Percentiles rank a stretch among this genome's conserved stretches.
These are phyloP conservation scores for Rhamnella rubrinervis DNA, from an alignment of 331 rosid species.

Conservation along the genomic window DNA sequence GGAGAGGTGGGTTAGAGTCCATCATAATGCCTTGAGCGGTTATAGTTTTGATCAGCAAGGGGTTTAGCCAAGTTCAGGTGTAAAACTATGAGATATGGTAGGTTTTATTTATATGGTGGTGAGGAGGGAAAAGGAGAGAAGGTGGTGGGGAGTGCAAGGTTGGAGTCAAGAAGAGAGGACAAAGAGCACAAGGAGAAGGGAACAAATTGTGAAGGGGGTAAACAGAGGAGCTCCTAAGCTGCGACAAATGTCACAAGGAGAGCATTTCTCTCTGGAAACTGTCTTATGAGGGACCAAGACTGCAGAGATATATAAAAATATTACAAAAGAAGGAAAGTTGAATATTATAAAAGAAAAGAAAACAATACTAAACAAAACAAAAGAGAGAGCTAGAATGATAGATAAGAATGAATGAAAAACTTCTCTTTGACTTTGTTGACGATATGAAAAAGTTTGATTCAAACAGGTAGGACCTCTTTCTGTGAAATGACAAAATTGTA, in stretches of 20 bases:
- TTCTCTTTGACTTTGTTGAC: constrained; percentile 48
- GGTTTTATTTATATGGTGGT: constrained; percentile 38
- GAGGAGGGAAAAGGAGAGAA: constrained; percentile 6
- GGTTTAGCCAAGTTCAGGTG: constrained; percentile 19
- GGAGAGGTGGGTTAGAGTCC: constrained; percentile 72
- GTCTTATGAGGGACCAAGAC: constrained; percentile 31
- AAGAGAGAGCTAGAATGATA: background rate
- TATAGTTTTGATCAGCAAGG: background rate
- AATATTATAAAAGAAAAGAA: constrained; percentile 22
- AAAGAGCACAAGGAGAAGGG: constrained; percentile 34
- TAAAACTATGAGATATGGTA: constrained; percentile 16
- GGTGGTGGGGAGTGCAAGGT: constrained; percentile 25
- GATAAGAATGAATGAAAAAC: constrained; percentile 40
- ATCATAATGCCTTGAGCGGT: constrained; percentile 24
- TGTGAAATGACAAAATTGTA: constrained; percentile 24
- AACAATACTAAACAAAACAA: background rate
- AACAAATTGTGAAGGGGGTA: constrained; percentile 12
- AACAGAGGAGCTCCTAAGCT: constrained; percentile 22
- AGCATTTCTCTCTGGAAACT: constrained; percentile 22
- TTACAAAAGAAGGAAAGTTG: background rate
- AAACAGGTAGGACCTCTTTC: constrained; percentile 22
- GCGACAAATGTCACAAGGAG: constrained; percentile 65
- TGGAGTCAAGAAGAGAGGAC: constrained; percentile 42
- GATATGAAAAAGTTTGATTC: constrained; percentile 21
- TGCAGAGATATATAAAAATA: background rate